These are phyloP conservation scores for Jamesozyma spencerorum DNA, from an alignment of 805 yeast species.

Conservation along the genomic window DNA sequence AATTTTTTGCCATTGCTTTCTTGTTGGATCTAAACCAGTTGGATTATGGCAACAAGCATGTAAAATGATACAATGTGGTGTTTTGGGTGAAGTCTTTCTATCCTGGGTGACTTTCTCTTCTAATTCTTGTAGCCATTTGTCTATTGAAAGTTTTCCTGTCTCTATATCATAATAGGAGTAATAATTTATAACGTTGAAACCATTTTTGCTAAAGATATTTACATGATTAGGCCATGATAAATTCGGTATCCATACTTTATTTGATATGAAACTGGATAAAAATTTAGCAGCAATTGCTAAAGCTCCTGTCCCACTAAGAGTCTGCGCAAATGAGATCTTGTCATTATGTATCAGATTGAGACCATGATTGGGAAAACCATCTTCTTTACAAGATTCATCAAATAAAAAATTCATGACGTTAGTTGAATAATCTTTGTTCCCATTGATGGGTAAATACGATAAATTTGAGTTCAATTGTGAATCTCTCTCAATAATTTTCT, in stretches of 20 bases:
- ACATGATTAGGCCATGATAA: conserved; percentile 95
- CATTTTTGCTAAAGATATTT: conserved; percentile 68
- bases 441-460: conserved; percentile 55
- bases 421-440: conserved; percentile 57
- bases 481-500: conserved; percentile 30
- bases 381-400: conserved; percentile 40
- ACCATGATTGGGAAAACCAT: conserved; percentile 27
- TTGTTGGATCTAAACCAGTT: conserved; percentile 85
- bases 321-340: conserved; percentile 75
- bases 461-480: conserved; percentile 57
- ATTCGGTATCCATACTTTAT: conserved; percentile 56
- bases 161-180: conserved; percentile 59
- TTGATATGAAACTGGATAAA: conserved; percentile 40
- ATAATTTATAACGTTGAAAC: conserved; percentile 44
- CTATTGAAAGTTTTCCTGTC: conserved; percentile 57
- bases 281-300: conserved; percentile 78
- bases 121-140: conserved; percentile 53
- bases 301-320: conserved; percentile 94
- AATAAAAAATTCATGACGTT: conserved; percentile 65
- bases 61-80: conserved; percentile 45
- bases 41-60: conserved; percentile 98
- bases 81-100: conserved; percentile 38
- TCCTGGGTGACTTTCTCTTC: conserved; percentile 29
- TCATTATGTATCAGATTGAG: conserved; percentile 46
- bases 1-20: conserved; percentile 71